Conservation (phyloP, 768 basidiomycete species). For the Hypholoma sublateritium region DNA sequence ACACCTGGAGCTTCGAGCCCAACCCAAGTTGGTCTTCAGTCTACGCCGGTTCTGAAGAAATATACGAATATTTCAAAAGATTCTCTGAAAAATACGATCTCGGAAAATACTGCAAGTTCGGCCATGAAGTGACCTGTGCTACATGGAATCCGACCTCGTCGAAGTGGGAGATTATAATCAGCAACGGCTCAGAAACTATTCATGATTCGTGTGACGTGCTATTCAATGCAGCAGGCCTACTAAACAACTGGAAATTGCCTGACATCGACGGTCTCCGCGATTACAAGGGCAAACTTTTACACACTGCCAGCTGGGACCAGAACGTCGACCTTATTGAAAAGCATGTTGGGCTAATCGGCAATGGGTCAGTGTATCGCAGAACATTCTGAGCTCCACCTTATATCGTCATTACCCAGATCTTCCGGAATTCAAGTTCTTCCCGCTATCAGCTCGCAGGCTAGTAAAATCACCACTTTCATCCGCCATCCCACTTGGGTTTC, state of each 20-base stretch:
- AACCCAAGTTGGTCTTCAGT: conserved; percentile 28
- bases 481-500: conserved; percentile 33
- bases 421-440: conserved; percentile 34
- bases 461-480: conserved; percentile 35
- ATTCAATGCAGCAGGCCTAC: conserved; percentile 30
- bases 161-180: conserved; percentile 29
- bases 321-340: conserved; percentile 31
- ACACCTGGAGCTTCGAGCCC: conserved; percentile 31
- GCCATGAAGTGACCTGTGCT: conserved; percentile 26
- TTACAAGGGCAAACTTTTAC: conserved; percentile 33
- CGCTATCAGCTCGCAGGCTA: conserved; percentile 30
- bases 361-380: conserved; percentile 22
- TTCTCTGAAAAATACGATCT: conserved; percentile 29
- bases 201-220: conserved; percentile 31
- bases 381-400: background rate
- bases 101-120: conserved; percentile 29
- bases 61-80: conserved; percentile 24
- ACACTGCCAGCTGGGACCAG: conserved; percentile 34
- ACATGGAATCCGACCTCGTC: conserved; percentile 28
- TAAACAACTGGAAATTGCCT: conserved; percentile 40
- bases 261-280: conserved; percentile 32
- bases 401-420: conserved; percentile 17
- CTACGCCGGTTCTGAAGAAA: conserved; percentile 28
- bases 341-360: conserved; percentile 39
- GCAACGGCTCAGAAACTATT: conserved; percentile 15